phyloP scores from a whole-genome alignment of 2,329 filamentous ascomycete species.

The Sclerotinia minor region DNA sequence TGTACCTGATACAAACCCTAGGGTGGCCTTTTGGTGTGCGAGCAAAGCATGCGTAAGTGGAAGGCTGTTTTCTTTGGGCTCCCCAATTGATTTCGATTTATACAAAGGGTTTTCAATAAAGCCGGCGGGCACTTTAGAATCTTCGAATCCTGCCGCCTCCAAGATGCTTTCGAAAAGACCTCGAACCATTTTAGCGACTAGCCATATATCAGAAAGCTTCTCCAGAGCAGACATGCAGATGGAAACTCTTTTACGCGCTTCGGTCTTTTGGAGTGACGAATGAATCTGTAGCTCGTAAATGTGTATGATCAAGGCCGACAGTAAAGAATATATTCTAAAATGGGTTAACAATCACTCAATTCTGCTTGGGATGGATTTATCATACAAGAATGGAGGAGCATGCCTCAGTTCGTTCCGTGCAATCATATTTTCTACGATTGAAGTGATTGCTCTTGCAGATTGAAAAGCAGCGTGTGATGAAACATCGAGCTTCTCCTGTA shows the following conservation, averaged over 20 bases:
- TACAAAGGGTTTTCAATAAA: background rate
- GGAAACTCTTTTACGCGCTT: slow-evolving; percentile 80
- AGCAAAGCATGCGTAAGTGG: slow-evolving; percentile 6
- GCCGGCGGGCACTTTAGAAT: background rate
- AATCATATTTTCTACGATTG: slow-evolving; percentile 85
- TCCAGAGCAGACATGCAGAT: slow-evolving; percentile 92
- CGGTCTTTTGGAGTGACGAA: slow-evolving; percentile 79
- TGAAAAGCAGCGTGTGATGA: slow-evolving; percentile 95
- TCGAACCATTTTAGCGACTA: slow-evolving; percentile 97
- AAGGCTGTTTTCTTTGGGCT: background rate
- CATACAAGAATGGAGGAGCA: slow-evolving; percentile 72
- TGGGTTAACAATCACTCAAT: background rate
- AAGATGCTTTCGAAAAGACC: slow-evolving; percentile 94
- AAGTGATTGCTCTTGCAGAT: slow-evolving; percentile 92
- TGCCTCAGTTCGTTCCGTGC: slow-evolving; percentile 80
- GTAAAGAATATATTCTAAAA: slow-evolving; percentile 93
- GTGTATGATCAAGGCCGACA: slow-evolving; percentile 97
- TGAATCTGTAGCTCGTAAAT: slow-evolving; percentile 96
- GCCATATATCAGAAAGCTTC: slow-evolving; percentile 91
- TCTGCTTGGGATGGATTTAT: background rate
- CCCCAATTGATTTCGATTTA: background rate
- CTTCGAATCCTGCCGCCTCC: slow-evolving; percentile 3
- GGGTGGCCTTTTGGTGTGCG: slow-evolving; percentile 9
- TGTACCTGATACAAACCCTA: slow-evolving; percentile 1
- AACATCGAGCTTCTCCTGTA: slow-evolving; percentile 77